Conservation (phyloP, 208 protist species). For the Phytomonas serpens region DNA sequence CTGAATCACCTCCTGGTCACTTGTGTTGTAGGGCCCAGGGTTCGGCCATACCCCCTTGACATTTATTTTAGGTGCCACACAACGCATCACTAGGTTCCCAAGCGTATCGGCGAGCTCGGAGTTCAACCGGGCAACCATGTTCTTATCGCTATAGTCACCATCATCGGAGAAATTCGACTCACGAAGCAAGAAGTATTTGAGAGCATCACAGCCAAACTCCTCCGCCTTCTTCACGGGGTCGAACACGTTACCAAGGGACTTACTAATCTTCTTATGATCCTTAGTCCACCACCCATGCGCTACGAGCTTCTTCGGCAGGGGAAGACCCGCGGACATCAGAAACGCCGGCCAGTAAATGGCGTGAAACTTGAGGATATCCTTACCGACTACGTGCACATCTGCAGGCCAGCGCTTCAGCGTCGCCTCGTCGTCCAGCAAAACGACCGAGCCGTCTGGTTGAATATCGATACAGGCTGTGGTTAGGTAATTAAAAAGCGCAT, state of each 20-base stretch:
- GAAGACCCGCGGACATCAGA: constrained; percentile 92
- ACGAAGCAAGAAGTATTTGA: constrained; percentile 96
- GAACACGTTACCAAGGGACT: constrained; percentile 97
- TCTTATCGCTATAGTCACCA: constrained; percentile 92
- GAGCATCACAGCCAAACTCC: constrained; percentile 82
- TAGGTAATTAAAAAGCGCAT: constrained; percentile 99
- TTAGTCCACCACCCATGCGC: constrained; percentile 96
- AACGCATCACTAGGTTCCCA: constrained; percentile 90
- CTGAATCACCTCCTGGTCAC: constrained; percentile 53
- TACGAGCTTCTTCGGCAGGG: constrained; percentile 87
- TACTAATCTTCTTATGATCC: constrained; percentile 95
- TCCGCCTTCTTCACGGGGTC: constrained; percentile 84
- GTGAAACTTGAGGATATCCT: constrained; percentile 99
- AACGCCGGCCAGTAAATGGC: constrained; percentile 99
- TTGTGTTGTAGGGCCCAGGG: constrained; percentile 54
- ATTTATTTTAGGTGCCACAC: constrained; percentile 80
- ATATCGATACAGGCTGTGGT: constrained; percentile 70
- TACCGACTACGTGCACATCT: constrained; percentile 94
- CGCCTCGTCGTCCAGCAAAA: constrained; percentile 30
- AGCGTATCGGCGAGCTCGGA: constrained; percentile 91
- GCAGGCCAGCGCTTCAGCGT: constrained; percentile 63
- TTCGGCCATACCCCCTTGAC: constrained; percentile 56
- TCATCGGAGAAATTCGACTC: constrained; percentile 93
- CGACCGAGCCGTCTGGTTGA: constrained; percentile 30
- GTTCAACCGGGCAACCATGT: constrained; percentile 85